phyloP scores from a whole-genome alignment of 2,329 filamentous ascomycete species.

The Aspergillus alliaceus region DNA sequence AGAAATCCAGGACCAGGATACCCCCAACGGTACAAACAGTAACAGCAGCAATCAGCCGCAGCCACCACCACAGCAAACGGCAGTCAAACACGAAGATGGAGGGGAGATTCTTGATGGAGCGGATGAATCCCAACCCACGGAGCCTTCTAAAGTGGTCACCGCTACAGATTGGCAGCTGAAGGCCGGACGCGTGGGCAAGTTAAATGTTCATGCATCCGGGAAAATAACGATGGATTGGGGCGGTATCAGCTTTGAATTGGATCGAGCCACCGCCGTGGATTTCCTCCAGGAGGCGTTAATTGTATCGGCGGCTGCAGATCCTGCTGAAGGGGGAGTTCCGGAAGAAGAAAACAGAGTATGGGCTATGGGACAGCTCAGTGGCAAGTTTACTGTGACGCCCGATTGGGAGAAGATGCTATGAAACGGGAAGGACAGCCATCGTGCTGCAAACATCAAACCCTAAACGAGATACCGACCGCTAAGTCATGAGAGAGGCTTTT shows the following conservation, averaged over 20 bases:
- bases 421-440: constrained; percentile 1
- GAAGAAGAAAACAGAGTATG: constrained; percentile 47
- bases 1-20: neutral
- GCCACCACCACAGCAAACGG: constrained; percentile 13
- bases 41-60: constrained; percentile 8
- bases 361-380: constrained; percentile 62
- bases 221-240: constrained; percentile 64
- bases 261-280: constrained; percentile 55
- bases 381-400: constrained; percentile 64
- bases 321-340: constrained; percentile 18
- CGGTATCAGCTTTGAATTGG: constrained; percentile 58
- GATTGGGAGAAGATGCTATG: constrained; percentile 57
- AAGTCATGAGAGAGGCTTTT: constrained; percentile 1
- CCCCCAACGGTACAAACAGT: neutral
- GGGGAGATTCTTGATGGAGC: constrained; percentile 27
- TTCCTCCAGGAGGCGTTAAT: constrained; percentile 63
- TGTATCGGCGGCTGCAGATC: constrained; percentile 28
- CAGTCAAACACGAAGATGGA: constrained; percentile 34
- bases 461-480: neutral
- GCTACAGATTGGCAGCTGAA: constrained; percentile 46
- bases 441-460: neutral
- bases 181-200: constrained; percentile 59
- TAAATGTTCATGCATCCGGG: constrained; percentile 62
- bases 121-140: constrained; percentile 13
- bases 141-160: constrained; percentile 35